Conservation (phyloP, 2,329 filamentous ascomycete genomes). For the Sporothrix brasiliensis region DNA sequence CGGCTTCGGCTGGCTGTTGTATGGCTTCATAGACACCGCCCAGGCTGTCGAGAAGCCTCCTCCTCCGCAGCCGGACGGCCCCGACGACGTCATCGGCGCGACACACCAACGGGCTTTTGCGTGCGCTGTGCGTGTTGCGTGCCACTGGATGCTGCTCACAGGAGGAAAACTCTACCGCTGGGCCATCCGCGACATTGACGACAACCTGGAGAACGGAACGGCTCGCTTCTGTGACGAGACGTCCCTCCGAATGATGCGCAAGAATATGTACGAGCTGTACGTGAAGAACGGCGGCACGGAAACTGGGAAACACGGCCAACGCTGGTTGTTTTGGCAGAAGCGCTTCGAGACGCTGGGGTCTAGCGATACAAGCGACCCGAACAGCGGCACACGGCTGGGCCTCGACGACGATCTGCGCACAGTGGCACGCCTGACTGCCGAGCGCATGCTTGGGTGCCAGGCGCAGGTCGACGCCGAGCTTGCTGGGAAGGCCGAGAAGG, state of each 20-base stretch:
- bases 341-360: slow-evolving; percentile 8
- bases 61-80: neutral
- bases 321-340: slow-evolving; percentile 18
- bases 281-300: neutral
- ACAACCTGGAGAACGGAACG: neutral
- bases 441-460: slow-evolving; percentile 1
- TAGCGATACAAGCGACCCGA: neutral
- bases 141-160: neutral
- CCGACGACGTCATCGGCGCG: neutral
- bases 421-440: neutral
- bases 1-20: neutral
- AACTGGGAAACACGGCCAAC: neutral
- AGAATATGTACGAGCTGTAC: slow-evolving; percentile 7
- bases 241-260: neutral
- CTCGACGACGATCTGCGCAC: slow-evolving; percentile 10
- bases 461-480: slow-evolving; percentile 6
- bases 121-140: neutral
- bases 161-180: neutral
- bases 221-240: neutral
- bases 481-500: neutral
- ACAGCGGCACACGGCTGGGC: slow-evolving; percentile 2
- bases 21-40: neutral
- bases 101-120: neutral
- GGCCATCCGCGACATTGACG: slow-evolving; percentile 12
- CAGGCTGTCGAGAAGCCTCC: neutral